Evolutionary conservation across 2,329 filamentous ascomycete genomes (phyloP).

Genomic region (Neonectria hederae): DNA sequence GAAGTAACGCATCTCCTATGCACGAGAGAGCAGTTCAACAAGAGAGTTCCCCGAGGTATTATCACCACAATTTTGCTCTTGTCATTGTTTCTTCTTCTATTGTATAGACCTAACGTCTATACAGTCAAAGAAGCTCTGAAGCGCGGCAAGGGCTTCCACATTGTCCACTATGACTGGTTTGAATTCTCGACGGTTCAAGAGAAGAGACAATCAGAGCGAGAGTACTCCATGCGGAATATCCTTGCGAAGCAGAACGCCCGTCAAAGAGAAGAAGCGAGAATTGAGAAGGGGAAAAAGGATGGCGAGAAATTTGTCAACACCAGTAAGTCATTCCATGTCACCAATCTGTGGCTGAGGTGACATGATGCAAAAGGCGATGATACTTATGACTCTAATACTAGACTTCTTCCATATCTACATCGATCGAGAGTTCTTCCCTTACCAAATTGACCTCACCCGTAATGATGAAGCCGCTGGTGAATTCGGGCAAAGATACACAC

Average conservation of each 20-base stretch:
- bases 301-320: constrained; percentile 58
- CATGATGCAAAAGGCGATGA: background rate
- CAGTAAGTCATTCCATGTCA: constrained; percentile 50
- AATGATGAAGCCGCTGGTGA: constrained; percentile 55
- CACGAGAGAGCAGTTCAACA: constrained; percentile 68
- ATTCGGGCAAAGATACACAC: constrained; percentile 65
- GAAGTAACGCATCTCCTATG: constrained; percentile 79
- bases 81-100: background rate
- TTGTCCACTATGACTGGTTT: constrained; percentile 64
- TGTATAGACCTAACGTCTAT: background rate
- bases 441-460: constrained; percentile 70
- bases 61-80: background rate
- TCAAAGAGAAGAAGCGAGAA: constrained; percentile 46
- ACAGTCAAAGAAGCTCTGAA: constrained; percentile 52
- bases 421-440: constrained; percentile 70
- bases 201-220: constrained; percentile 43
- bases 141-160: constrained; percentile 47
- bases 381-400: constrained; percentile 41
- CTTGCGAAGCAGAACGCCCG: constrained; percentile 44
- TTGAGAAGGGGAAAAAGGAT: constrained; percentile 51
- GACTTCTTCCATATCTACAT: constrained; percentile 71
- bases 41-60: constrained; percentile 50
- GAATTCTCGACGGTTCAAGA: constrained; percentile 54
- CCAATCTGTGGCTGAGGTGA: background rate
- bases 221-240: constrained; percentile 55